These are phyloP conservation scores for Yamadazyma tumulicola DNA, from an alignment of 805 yeast genomes.

Conservation along the genomic window DNA sequence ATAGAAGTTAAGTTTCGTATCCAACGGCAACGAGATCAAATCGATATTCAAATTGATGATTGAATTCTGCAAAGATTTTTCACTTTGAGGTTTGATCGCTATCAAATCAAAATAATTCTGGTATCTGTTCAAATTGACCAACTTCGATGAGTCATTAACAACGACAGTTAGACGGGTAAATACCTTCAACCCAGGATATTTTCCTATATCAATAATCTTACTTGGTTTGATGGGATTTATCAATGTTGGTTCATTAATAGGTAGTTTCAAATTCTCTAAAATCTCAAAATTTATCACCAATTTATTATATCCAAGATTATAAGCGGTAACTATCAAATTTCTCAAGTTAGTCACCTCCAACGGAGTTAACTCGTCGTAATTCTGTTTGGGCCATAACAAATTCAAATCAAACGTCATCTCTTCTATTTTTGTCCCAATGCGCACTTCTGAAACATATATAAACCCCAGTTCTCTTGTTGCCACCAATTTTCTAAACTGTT, in stretches of 20 bases:
- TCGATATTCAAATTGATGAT: constrained; percentile 78
- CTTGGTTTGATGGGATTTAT: constrained; percentile 48
- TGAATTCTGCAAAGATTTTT: constrained; percentile 72
- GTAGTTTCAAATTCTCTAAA: constrained; percentile 50
- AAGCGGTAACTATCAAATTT: constrained; percentile 49
- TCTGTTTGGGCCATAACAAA: constrained; percentile 65
- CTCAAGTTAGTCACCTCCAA: constrained; percentile 44
- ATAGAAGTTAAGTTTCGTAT: constrained; percentile 65
- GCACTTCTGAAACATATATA: too few species aligned
- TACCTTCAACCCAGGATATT: constrained; percentile 36
- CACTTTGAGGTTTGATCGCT: constrained; percentile 77
- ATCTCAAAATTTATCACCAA: constrained; percentile 70
- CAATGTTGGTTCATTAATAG: constrained; percentile 37
- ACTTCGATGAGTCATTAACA: constrained; percentile 73
- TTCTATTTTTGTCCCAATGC: too few species aligned
- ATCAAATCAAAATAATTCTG: constrained; percentile 65
- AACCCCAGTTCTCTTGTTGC: too few species aligned
- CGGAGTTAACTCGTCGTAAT: constrained; percentile 41
- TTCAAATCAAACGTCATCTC: constrained; percentile 48
- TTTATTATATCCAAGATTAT: constrained; percentile 66
- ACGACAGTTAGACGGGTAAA: constrained; percentile 73
- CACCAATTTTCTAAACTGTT: too few species aligned
- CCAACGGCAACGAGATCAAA: constrained; percentile 68
- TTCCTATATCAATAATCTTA: constrained; percentile 16
- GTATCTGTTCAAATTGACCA: constrained; percentile 55